Base-by-base conservation (phyloP, 495 filamentous ascomycete species). In the Platismatia glauca region DNA sequence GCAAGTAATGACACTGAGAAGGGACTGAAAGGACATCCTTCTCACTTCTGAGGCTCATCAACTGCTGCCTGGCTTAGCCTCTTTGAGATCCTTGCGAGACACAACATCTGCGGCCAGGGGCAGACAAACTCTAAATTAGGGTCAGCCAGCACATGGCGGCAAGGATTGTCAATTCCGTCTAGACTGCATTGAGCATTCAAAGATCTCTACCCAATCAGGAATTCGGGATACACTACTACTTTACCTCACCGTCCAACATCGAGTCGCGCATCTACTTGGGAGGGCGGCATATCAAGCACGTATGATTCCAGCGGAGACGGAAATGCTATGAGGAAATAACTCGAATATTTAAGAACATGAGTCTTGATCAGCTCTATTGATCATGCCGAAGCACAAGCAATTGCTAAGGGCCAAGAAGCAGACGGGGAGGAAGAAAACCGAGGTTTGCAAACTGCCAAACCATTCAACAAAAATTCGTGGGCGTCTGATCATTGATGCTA, bases 331-430 rank as follows among this genome's bases (percentile, higher is more conserved):
- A 44, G 4, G 18, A 44, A 18, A 16, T 41, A 12, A 3, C 3
- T 16, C n/a, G n/a, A n/a, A n/a, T n/a, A n/a, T n/a, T n/a, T n/a
- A n/a, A n/a, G n/a, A n/a, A n/a, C n/a, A n/a, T n/a, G n/a, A n/a
- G n/a, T 33, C 6, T 53, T 20, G 27, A 20, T 29, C 29, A 16
- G 27, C 29, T 53, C 50, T 33, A 16, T 31, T 5, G 7, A 44
- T 48, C n/a, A 84, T 84, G 82, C 77, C 79, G 7, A 82, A 81
- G 69, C 76, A 71, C 22, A 84, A 84, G 71, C 64, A 72, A 22
- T 77, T 83, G 43, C 69, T 83, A 16, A 78, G 77, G 64, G 65
- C 66, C 4, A 79, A 80, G 68, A 76, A 75, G 62, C 82, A 81
- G 67, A 73, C 66, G 33, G 74, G 66, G 22, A 73, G 68, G 67